These are phyloP conservation scores for Neurospora crassa DNA, from an alignment of 2,329 filamentous ascomycete genomes.

Conservation along the genomic window DNA sequence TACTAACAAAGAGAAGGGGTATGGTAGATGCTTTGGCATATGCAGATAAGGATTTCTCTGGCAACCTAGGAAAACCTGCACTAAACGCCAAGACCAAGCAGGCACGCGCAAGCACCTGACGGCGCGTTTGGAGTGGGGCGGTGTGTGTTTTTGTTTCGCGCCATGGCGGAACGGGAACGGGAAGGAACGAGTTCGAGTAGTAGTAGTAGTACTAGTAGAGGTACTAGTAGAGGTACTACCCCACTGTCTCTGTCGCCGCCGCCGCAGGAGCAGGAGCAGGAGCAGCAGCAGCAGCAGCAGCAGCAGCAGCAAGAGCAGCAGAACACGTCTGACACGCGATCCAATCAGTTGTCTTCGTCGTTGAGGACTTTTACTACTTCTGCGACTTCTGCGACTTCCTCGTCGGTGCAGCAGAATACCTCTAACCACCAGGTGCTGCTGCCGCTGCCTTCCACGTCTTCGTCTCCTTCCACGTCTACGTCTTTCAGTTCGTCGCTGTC, in stretches of 20 bases:
- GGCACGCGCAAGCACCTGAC: slow-evolving; percentile 10
- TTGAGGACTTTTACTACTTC: not conserved
- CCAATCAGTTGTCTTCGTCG: not conserved
- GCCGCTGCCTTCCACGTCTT: not conserved
- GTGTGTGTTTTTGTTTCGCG: slow-evolving; percentile 5
- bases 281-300: not conserved
- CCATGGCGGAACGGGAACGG: not conserved
- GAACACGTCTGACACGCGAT: slow-evolving; percentile 1
- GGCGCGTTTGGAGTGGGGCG: slow-evolving; percentile 9
- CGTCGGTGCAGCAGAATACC: not conserved
- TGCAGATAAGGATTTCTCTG: not conserved
- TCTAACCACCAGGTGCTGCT: too few relatives aligned
- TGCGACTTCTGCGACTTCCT: not conserved
- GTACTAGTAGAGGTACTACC: not conserved
- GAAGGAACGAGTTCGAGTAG: not conserved
- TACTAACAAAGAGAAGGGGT: too few relatives aligned
- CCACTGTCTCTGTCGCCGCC: slow-evolving; percentile 3
- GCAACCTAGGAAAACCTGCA: not conserved
- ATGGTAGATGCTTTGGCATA: not conserved
- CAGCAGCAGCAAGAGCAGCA: not conserved
- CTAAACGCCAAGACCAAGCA: not conserved
- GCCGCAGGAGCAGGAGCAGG: too few relatives aligned
- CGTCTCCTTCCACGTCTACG: not conserved
- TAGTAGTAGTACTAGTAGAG: too few relatives aligned
- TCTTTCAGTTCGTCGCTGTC: not conserved